A percentile compares a stretch with the other conserved stretches of the same genome.
phyloP scores from a whole-genome alignment of 108 stramenopile genomes.

The Discostella pseudostelligera region DNA sequence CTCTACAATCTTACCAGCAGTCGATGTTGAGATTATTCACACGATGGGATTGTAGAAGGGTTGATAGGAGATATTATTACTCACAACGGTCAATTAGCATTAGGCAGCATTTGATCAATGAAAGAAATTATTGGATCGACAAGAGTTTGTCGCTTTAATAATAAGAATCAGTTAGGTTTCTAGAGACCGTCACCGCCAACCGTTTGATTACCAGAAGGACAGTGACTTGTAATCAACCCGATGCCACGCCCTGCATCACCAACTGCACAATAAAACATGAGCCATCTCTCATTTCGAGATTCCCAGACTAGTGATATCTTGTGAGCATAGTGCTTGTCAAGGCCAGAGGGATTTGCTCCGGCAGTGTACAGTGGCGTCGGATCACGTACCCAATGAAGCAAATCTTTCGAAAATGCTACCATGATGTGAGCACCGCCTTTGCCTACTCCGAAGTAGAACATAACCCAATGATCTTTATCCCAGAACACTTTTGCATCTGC shows the following conservation, averaged over 20 bases:
- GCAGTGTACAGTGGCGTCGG: conserved; percentile 29
- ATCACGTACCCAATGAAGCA: conserved; percentile 43
- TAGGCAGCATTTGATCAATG: too few species aligned
- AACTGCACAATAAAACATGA: conserved; percentile 47
- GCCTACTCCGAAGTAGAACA: conserved; percentile 50
- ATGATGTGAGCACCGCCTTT: conserved; percentile 44
- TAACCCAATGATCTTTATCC: conserved; percentile 38
- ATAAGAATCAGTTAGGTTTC: too few species aligned
- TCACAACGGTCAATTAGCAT: too few species aligned
- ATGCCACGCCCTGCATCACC: conserved; percentile 42
- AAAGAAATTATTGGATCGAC: too few species aligned
- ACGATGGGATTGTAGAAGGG: too few species aligned
- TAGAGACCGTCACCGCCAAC: too few species aligned
- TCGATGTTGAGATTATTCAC: too few species aligned
- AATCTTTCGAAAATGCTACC: conserved; percentile 43
- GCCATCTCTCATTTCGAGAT: conserved; percentile 13
- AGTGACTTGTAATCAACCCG: conserved; percentile 38
- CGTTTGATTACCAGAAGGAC: too few species aligned
- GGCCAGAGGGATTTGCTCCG: conserved; percentile 29
- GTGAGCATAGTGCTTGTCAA: conserved; percentile 48
- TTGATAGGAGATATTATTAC: too few species aligned
- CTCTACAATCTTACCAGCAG: too few species aligned
- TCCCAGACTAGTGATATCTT: conserved; percentile 34
- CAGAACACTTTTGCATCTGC: conserved; percentile 46
- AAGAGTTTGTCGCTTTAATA: too few species aligned